Evolutionary conservation across 768 basidiomycete species (phyloP).

Genomic region (Mycena epipterygia): DNA sequence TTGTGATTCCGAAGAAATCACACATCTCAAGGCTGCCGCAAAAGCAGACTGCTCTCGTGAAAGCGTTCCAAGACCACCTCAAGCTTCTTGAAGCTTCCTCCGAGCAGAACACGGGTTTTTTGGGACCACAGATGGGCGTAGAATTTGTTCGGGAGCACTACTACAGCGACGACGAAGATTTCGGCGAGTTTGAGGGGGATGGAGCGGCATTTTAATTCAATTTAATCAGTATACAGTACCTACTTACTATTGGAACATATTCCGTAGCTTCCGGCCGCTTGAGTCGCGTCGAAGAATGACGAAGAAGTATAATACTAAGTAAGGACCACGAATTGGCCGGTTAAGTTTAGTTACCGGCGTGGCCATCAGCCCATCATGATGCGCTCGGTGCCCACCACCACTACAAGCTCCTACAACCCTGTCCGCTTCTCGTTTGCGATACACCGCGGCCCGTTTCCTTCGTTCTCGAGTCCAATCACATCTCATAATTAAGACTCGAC

Average conservation of each 20-base stretch:
- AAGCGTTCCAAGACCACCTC: not conserved
- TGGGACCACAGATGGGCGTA: not conserved
- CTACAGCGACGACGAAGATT: constrained; percentile 14
- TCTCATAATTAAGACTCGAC: too few relatives aligned
- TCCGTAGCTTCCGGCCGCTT: not conserved
- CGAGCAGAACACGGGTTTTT: not conserved
- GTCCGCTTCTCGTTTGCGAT: too few relatives aligned
- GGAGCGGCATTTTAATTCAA: constrained; percentile 7
- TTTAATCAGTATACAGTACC: constrained; percentile 3
- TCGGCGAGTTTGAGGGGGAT: constrained; percentile 23
- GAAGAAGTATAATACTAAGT: too few relatives aligned
- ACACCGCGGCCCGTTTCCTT: too few relatives aligned
- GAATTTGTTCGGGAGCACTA: constrained; percentile 5
- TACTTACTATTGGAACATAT: constrained; percentile 10
- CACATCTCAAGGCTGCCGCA: constrained; percentile 5
- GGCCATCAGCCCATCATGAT: constrained; percentile 26
- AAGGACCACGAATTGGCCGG: constrained; percentile 19
- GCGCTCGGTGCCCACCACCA: constrained; percentile 29
- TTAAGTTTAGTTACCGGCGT: constrained; percentile 22
- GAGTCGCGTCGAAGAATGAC: not conserved
- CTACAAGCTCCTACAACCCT: too few relatives aligned
- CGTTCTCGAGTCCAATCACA: too few relatives aligned
- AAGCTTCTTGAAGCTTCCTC: constrained; percentile 3
- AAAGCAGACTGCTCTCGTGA: constrained; percentile 15
- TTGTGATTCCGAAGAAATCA: too few relatives aligned